A percentile compares a stretch with the other conserved stretches of the same genome.
Conservation (phyloP, 148 eudicot genomes). For the Rheum nobile region DNA sequence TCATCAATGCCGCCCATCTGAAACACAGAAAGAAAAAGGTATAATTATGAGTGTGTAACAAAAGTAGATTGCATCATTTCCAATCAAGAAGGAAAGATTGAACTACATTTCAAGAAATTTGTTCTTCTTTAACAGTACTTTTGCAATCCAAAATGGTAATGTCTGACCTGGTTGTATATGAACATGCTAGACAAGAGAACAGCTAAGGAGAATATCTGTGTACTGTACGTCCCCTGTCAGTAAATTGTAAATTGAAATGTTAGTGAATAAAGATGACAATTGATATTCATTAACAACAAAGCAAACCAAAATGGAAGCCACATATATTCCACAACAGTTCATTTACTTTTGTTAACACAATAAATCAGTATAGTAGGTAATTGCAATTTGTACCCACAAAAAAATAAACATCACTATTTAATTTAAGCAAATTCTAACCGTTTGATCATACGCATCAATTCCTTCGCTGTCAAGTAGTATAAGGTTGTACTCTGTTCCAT, state of each 20-base stretch:
- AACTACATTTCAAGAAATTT: background rate
- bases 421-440: slow-evolving; percentile 38
- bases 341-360: background rate
- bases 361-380: background rate
- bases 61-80: background rate
- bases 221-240: slow-evolving; percentile 91
- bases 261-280: background rate
- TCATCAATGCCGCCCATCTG: slow-evolving; percentile 99
- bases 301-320: background rate
- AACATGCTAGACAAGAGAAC: slow-evolving; percentile 98
- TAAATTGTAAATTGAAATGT: background rate
- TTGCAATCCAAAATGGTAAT: background rate
- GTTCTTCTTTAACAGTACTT: background rate
- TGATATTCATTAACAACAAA: background rate
- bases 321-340: background rate
- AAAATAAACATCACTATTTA: background rate
- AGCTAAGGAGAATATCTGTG: slow-evolving; percentile 93
- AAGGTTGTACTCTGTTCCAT: slow-evolving; percentile 92
- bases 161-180: slow-evolving; percentile 82
- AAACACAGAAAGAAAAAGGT: background rate
- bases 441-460: slow-evolving; percentile 98
- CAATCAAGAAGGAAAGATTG: background rate
- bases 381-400: background rate
- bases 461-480: slow-evolving; percentile 92
- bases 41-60: background rate